Evolutionary conservation across 2,329 filamentous ascomycete species (phyloP), one percentile per base, ranked within the genome.

Genomic region (Xylaria multiplex): DNA sequence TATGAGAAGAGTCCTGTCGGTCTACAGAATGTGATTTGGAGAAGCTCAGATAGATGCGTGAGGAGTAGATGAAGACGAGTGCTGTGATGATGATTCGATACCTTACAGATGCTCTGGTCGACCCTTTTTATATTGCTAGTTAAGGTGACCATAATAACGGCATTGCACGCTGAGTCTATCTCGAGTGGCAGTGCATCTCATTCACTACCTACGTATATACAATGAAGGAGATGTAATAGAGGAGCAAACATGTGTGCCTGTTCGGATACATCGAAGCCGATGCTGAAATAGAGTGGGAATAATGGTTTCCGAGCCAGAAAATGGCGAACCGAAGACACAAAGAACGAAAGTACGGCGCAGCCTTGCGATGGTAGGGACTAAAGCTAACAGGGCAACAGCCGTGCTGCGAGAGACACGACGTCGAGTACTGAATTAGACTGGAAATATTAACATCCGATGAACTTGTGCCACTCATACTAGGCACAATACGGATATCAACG

Each of bases 251-350:
- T 16, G 22, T 52, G 42, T 43, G 13, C 35, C 16, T 49, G 14
- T 24, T 46, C 59, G 64, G 64, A n/a, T 55, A 13, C 48, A 40
- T 45, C n/a, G 42, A 42, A 63, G 35, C 59, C 59, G 64, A 40
- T 9, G 42, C 55, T 22, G 55, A 66, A 66, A 66, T 66, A 66
- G 59, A 59, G 16, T 42, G 35, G 24, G 43, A 7, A 43, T 40
- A n/a, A 4, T 14, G 19, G 22, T 43, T 7, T 49, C 32, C 19
- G 19, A 55, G 43, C 16, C 9, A 40, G 35, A 16, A 63, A 63
- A 27, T 7, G 19, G 16, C 40, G 37, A 57, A 22, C n/a, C 30
- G 13, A 27, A 2, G 43, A 5, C n/a, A 16, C 13, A 59, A 27
- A 54, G 16, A 54, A 42, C 2, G 16, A 46, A 6, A 32, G 35